A percentile compares a stretch with the other conserved stretches of the same genome.
Conservation (phyloP, 2,329 filamentous ascomycete species). For the Monilinia fructigena region DNA sequence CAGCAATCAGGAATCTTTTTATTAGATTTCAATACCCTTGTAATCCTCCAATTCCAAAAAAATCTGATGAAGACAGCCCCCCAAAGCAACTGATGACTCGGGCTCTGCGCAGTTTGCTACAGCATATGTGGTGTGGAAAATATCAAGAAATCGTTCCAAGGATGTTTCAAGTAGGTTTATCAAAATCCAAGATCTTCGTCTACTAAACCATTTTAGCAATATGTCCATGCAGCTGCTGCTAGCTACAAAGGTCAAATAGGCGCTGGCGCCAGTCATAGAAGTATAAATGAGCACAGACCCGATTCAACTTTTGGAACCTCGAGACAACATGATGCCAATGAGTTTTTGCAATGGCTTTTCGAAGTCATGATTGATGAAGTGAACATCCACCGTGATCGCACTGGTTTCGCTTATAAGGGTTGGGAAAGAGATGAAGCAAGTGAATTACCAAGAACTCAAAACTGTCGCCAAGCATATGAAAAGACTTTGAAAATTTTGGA, state of each 20-base stretch:
- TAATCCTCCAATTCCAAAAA: conserved; percentile 63
- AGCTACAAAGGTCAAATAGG: neutral
- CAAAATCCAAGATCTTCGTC: neutral
- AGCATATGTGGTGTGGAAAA: conserved; percentile 41
- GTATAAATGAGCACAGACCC: neutral
- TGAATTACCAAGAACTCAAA: conserved; percentile 9
- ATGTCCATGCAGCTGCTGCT: conserved; percentile 32
- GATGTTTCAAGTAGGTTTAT: conserved; percentile 52
- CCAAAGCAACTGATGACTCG: conserved; percentile 59
- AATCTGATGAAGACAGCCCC: conserved; percentile 53
- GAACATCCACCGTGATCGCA: conserved; percentile 4
- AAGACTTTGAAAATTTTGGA: neutral
- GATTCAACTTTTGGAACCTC: conserved; percentile 10
- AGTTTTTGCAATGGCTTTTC: conserved; percentile 18
- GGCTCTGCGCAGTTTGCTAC: conserved; percentile 58
- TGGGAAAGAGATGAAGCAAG: neutral
- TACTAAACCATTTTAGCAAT: conserved; percentile 28
- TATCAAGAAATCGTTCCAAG: conserved; percentile 48
- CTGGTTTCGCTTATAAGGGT: no score
- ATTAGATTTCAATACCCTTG: conserved; percentile 59
- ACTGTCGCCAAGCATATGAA: conserved; percentile 16
- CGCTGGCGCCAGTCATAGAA: no score
- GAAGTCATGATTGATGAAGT: conserved; percentile 9
- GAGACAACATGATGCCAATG: conserved; percentile 20
- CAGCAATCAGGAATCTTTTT: conserved; percentile 64